Conservation (phyloP, 1,284 basidiomycete genomes). For the Apiotrichum akiyoshidainum region DNA sequence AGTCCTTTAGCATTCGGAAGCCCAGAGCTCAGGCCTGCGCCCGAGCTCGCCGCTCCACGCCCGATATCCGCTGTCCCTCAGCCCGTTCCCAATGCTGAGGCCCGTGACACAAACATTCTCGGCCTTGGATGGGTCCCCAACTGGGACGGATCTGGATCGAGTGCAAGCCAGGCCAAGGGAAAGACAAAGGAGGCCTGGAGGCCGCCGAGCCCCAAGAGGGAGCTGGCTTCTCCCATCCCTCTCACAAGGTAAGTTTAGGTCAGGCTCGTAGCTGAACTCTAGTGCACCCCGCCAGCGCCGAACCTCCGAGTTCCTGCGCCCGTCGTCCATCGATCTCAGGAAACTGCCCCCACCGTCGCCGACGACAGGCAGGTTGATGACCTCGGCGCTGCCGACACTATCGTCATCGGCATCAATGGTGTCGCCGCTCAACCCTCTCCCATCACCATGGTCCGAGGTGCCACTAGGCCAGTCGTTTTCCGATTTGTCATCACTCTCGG, state of each 20-base stretch:
- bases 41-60: slow-evolving; percentile 20
- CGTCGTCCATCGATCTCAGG: slow-evolving; percentile 30
- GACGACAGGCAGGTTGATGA: background rate
- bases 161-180: slow-evolving; percentile 28
- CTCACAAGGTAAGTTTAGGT: background rate
- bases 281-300: slow-evolving; percentile 31
- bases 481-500: slow-evolving; percentile 21
- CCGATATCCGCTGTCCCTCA: slow-evolving; percentile 18
- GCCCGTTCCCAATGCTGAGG: slow-evolving; percentile 12
- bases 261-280: background rate
- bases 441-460: slow-evolving; percentile 45
- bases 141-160: slow-evolving; percentile 27
- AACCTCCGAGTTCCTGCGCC: slow-evolving; percentile 43
- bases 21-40: slow-evolving; percentile 31
- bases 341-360: slow-evolving; percentile 28
- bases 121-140: slow-evolving; percentile 36
- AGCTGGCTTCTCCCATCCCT: slow-evolving; percentile 8
- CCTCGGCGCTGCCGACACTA: slow-evolving; percentile 21
- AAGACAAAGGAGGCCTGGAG: slow-evolving; percentile 30
- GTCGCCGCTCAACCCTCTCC: slow-evolving; percentile 50
- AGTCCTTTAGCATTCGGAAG: slow-evolving; percentile 40
- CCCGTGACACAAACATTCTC: slow-evolving; percentile 34
- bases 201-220: slow-evolving; percentile 33
- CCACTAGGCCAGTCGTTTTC: slow-evolving; percentile 23
- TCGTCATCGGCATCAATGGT: slow-evolving; percentile 48